phyloP scores from a whole-genome alignment of 768 basidiomycete genomes.

The Boletus rubescentipes region DNA sequence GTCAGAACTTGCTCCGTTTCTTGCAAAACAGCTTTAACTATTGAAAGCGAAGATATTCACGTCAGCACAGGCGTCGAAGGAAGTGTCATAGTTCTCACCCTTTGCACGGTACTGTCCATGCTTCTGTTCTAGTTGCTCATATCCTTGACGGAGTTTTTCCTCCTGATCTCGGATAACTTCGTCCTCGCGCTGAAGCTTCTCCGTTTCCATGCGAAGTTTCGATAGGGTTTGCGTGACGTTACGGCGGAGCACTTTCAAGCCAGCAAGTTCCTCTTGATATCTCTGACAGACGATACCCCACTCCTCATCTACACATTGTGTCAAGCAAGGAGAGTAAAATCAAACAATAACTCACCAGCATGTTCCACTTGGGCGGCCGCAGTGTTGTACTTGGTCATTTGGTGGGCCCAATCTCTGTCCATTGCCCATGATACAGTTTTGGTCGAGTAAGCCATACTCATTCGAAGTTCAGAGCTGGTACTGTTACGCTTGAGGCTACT shows the following conservation, averaged over 20 bases:
- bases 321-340: background rate
- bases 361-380: conserved; percentile 41
- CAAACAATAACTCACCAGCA: conserved; percentile 31
- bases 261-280: conserved; percentile 62
- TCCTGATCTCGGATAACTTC: conserved; percentile 42
- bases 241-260: conserved; percentile 54
- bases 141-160: conserved; percentile 37
- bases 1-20: conserved; percentile 45
- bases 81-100: conserved; percentile 28
- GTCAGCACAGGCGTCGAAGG: conserved; percentile 2
- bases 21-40: conserved; percentile 43
- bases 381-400: conserved; percentile 49
- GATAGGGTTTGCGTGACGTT: conserved; percentile 47
- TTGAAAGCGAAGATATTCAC: background rate
- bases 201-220: conserved; percentile 38
- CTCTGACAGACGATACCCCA: conserved; percentile 56
- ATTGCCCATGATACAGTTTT: conserved; percentile 81
- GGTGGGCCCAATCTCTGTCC: conserved; percentile 57
- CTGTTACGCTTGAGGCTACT: conserved; percentile 62
- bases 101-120: conserved; percentile 42
- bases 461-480: conserved; percentile 43
- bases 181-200: conserved; percentile 42
- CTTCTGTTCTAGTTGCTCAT: conserved; percentile 41
- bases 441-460: conserved; percentile 48
- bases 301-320: conserved; percentile 45